Conservation (phyloP, 176 grass and related monocot genomes). For the Ensete ventricosum region DNA sequence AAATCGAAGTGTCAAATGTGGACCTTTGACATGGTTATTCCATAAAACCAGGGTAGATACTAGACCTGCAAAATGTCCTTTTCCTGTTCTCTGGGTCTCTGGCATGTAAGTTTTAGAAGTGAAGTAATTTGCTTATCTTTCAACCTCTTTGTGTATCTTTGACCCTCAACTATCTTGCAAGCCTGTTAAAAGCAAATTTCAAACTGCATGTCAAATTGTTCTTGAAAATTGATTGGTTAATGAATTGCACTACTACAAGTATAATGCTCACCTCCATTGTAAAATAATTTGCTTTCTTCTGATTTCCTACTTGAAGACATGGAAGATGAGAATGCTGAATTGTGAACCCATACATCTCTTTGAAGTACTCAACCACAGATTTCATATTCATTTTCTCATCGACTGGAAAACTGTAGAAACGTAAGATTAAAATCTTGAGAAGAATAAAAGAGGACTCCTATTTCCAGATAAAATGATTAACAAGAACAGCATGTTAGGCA, state of each 20-base stretch:
- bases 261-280: conserved; percentile 71
- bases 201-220: too few species aligned
- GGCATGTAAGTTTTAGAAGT: conserved; percentile 88
- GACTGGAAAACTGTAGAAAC: conserved; percentile 61
- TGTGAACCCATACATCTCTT: conserved; percentile 98
- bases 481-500: not conserved
- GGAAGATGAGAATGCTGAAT: conserved; percentile 88
- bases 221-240: not conserved
- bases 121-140: conserved; percentile 99
- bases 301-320: conserved; percentile 95
- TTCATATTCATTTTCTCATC: conserved; percentile 99
- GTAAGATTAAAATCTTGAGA: not conserved
- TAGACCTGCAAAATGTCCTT: conserved; percentile 90
- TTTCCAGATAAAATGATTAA: too few species aligned
- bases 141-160: conserved; percentile 98
- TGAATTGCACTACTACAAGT: not conserved
- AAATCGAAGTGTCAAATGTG: too few species aligned
- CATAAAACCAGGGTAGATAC: too few species aligned
- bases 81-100: conserved; percentile 90
- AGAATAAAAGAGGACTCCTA: too few species aligned
- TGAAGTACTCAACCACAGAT: conserved; percentile 95
- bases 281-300: conserved; percentile 94
- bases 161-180: conserved; percentile 95
- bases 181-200: conserved; percentile 33
- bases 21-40: too few species aligned